Base-by-base conservation (phyloP, 768 basidiomycete genomes). In the Tephrocybe sp. region DNA sequence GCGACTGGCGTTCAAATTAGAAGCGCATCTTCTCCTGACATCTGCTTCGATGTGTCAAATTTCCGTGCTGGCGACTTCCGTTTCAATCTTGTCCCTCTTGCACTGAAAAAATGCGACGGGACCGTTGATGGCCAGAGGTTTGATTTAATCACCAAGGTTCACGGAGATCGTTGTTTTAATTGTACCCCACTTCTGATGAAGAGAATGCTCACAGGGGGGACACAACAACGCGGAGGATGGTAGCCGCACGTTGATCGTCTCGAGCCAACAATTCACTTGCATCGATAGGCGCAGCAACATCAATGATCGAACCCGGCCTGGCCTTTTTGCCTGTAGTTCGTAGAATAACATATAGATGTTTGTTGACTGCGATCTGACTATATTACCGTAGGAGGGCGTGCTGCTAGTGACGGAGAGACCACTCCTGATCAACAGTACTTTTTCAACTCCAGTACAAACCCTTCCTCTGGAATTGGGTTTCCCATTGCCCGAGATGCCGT, bases 71-170 rank as follows among this genome's bases (percentile, higher is more conserved):
- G 64, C 19, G 64, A 65, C 39, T 62, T 61, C 38, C 52, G 64
- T 25, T 65, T 65, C 53, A 68, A 69, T 55, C 61, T 69, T 32
- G 63, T 69, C 31, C 64, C 64, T 37, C 30, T 67, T 16, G 51
- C 60, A 3, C 19, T 64, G 34, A 60, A 62, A 52, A 46, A 46
- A n/a, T 68, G 68, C 47, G 61, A 67, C 35, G 27, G 57, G 4
- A 45, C 47, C 9, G 53, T 60, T 4, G 64, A 59, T 7, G 65
- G 61, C 3, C 68, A 69, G 44, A 63, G 64, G 49, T 69, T 64
- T 34, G 68, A 69, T 48, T 55, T 69, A 19, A 59, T 69, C 40
- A 65, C 67, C 11, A 58, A 60, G 54, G 62, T 60, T 31, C n/a
- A n/a, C n/a, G n/a, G n/a, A n/a, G n/a, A n/a, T n/a, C n/a, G n/a